These are phyloP conservation scores for Leptographium galeiforme DNA, from an alignment of 2,329 filamentous ascomycete genomes.

Conservation along the genomic window DNA sequence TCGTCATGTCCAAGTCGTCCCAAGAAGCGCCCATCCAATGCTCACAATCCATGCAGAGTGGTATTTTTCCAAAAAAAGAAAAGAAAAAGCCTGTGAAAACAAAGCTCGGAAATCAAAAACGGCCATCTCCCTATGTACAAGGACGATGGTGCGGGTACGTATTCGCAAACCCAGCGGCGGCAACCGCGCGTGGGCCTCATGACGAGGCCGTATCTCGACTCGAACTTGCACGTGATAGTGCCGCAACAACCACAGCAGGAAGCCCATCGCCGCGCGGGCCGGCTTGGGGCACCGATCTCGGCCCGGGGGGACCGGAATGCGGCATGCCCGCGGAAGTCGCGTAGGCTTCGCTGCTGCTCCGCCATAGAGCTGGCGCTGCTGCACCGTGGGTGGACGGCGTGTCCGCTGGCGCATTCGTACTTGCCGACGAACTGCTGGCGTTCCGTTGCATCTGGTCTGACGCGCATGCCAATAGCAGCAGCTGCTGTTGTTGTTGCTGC, in stretches of 20 bases:
- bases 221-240: constrained; percentile 3
- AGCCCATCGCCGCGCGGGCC: not conserved
- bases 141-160: no score
- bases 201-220: not conserved
- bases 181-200: no score
- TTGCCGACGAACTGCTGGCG: not conserved
- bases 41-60: not conserved
- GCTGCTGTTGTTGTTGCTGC: not conserved
- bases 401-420: not conserved
- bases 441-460: not conserved
- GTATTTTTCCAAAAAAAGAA: not conserved
- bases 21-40: not conserved
- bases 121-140: not conserved
- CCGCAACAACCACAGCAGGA: constrained; percentile 2
- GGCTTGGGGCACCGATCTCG: not conserved
- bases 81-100: not conserved
- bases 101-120: not conserved
- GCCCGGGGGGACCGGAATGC: not conserved
- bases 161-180: not conserved
- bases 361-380: not conserved
- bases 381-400: not conserved
- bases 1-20: not conserved
- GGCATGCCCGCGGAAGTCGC: not conserved
- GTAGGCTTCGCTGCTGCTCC: constrained; percentile 4
- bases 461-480: not conserved